Evolutionary conservation across 345 rosid species (phyloP).

Genomic region (Eucalyptus dawsonii): DNA sequence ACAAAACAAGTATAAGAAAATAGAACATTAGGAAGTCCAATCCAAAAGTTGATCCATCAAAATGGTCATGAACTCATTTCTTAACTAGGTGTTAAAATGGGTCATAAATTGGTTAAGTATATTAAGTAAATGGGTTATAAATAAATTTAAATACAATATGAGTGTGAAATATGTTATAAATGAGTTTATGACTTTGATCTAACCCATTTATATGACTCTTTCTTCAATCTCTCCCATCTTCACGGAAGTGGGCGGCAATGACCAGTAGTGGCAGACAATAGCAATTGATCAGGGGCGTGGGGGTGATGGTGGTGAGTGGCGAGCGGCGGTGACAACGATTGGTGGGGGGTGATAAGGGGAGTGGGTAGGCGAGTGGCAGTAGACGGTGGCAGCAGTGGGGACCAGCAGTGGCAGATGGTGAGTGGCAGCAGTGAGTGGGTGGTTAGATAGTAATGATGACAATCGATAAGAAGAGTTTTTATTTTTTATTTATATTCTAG

Average conservation of each 20-base stretch:
- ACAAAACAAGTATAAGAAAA: background rate
- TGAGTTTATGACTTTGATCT: too few species aligned
- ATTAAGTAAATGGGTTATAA: too few species aligned
- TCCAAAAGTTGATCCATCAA: background rate
- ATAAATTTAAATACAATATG: too few species aligned
- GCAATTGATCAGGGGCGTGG: fast-evolving
- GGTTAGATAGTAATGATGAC: fast-evolving
- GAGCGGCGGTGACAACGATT: fast-evolving
- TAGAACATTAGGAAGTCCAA: background rate
- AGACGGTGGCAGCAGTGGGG: fast-evolving
- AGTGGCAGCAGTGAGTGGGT: fast-evolving
- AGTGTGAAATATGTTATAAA: background rate
- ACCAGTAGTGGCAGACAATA: fast-evolving
- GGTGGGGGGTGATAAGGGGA: fast-evolving
- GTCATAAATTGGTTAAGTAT: too few species aligned
- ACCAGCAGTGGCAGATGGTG: fast-evolving
- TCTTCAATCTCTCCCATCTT: fast-evolving
- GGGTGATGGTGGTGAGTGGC: too few species aligned
- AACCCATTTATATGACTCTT: background rate
- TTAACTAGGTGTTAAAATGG: too few species aligned
- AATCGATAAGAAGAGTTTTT: fast-evolving
- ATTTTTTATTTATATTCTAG: fast-evolving
- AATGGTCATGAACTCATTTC: background rate
- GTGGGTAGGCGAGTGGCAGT: fast-evolving
- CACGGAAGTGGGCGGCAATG: fast-evolving